Conservation (phyloP, 768 basidiomycete species). For the Termitomyces sp. region DNA sequence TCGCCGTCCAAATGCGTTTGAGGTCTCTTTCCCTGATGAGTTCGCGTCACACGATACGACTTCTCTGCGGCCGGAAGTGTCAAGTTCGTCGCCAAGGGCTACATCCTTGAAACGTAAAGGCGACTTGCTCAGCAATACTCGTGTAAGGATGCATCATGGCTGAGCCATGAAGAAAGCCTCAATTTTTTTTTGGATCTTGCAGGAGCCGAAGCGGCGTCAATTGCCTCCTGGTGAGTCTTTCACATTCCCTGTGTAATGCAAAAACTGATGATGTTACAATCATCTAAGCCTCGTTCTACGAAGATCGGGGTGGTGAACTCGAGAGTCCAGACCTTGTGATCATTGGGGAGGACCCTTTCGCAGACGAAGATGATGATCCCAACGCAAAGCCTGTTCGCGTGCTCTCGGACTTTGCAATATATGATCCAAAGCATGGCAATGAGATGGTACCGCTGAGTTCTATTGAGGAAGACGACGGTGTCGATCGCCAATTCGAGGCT, state of each 20-base stretch:
- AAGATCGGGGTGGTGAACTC: constrained; percentile 21
- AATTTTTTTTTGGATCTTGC: neutral
- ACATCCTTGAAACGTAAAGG: constrained; percentile 18
- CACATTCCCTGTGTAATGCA: neutral
- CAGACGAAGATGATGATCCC: constrained; percentile 25
- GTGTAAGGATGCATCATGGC: constrained; percentile 14
- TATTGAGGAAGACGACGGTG: constrained; percentile 38
- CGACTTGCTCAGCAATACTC: constrained; percentile 10
- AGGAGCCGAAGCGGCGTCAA: constrained; percentile 24
- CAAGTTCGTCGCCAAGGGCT: neutral
- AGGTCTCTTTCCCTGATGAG: constrained; percentile 48
- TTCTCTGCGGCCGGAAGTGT: neutral
- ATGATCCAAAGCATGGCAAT: constrained; percentile 43
- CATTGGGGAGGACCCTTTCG: constrained; percentile 36
- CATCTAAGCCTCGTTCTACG: constrained; percentile 33
- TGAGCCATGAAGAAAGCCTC: neutral
- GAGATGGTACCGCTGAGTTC: constrained; percentile 42
- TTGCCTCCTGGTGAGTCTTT: constrained; percentile 14
- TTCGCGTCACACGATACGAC: constrained; percentile 1
- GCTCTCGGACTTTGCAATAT: constrained; percentile 55
- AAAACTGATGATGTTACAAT: neutral
- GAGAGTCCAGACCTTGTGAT: constrained; percentile 34
- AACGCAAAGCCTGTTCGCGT: constrained; percentile 48
- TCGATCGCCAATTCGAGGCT: constrained; percentile 41
- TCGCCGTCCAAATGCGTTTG: constrained; percentile 48